phyloP scores from a whole-genome alignment of 1,284 basidiomycete species.

The Malassezia globosa region DNA sequence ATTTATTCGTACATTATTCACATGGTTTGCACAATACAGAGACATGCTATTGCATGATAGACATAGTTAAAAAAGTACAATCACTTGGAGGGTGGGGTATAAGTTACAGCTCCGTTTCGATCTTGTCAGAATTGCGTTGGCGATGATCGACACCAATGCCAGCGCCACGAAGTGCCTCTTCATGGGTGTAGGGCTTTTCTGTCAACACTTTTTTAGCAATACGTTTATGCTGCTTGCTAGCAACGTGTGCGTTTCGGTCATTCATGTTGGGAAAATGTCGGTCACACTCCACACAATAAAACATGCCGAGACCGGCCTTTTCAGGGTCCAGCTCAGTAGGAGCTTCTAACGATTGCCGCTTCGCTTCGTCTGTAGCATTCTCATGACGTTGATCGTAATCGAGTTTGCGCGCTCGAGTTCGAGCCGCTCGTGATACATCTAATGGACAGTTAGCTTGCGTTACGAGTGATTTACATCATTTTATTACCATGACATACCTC shows the following conservation, averaged over 20 bases:
- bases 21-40: too few relatives aligned
- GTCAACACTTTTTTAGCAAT: constrained; percentile 36
- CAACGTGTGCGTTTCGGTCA: constrained; percentile 36
- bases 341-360: constrained; percentile 30
- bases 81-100: neutral
- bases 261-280: constrained; percentile 39
- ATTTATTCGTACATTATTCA: too few relatives aligned
- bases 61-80: too few relatives aligned
- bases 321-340: constrained; percentile 40
- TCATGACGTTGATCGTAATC: constrained; percentile 43
- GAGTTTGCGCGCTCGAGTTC: constrained; percentile 43
- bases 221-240: constrained; percentile 43
- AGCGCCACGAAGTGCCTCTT: constrained; percentile 36
- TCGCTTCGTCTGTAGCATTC: constrained; percentile 31
- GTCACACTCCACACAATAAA: constrained; percentile 46
- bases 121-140: constrained; percentile 21
- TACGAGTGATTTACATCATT: too few relatives aligned
- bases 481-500: too few relatives aligned
- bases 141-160: constrained; percentile 42
- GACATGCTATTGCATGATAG: too few relatives aligned
- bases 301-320: constrained; percentile 44
- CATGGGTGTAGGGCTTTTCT: constrained; percentile 41
- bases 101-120: constrained; percentile 11
- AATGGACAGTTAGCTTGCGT: neutral
- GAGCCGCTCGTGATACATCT: constrained; percentile 42